Evolutionary conservation across 805 yeast species (phyloP), one percentile per base, ranked within the genome.

Genomic region (Clavispora fructus): DNA sequence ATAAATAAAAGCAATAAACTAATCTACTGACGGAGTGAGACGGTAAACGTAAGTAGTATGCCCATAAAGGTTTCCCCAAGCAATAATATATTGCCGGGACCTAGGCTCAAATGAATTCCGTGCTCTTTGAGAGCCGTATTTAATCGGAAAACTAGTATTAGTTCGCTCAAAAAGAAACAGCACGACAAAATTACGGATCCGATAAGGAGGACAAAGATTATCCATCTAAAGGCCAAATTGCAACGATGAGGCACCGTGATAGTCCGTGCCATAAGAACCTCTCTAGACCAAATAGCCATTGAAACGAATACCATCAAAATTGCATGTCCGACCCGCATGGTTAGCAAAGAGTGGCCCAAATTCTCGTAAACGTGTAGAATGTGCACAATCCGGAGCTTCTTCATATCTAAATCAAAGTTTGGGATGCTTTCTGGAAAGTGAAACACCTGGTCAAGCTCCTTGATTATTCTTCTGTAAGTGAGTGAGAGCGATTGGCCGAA

Each of bases 401-500:
- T 45, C 40, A 50, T 41, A 27, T 50, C 54, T n/a, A 51, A 33
- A 3, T 43, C 40, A 23, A 41, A 44, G n/a, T 14, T 27, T 6
- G 19, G 6, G 13, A 2, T 19, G 19, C 30, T n/a, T 28, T 38
- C 38, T 4, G 42, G 43, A 16, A 26, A 26, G 7, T 9, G 23
- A n/a, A 23, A 33, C 9, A 33, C 37, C 25, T 9, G 17, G 39
- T 52, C 54, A 13, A 52, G 41, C 30, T 52, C 49, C 10, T 35
- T 45, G 7, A 52, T 43, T 7, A 45, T 45, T 7, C 46, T 44
- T 14, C 29, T 27, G 45, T 51, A 52, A 1, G 53, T 45, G 10
- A 37, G 17, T 2, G 50, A 49, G 23, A 51, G 38, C 6, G 44
- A 40, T 10, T 27, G 11, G 8, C 53, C 60, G 28, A 59, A 53